Evolutionary conservation across 2,329 filamentous ascomycete genomes (phyloP), one percentile per base, ranked within the genome.

Genomic region (Annulohypoxylon truncatum): DNA sequence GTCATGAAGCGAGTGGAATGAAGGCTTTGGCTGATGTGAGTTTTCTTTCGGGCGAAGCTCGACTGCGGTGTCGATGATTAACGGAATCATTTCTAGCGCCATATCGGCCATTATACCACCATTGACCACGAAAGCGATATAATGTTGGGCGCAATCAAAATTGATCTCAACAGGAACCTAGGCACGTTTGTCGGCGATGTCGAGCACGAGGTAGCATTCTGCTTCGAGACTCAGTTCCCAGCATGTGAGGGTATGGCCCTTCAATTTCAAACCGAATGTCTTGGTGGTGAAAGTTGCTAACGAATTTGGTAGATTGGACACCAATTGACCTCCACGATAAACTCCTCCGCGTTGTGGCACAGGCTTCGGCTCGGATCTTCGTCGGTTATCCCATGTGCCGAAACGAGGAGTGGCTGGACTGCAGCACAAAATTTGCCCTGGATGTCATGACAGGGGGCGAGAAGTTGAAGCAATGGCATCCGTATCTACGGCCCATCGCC

Each of bases 71-170:
- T 42, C 7, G 22, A 56, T 60, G 29, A 54, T 28, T 66, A 13
- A 66, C 29, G 10, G 24, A 24, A 2, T 18, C 18, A 24, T 47
- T 8, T 22, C 10, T 38, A 75, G 73, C 72, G 73, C 26, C 73
- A 73, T 53, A 70, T 75, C 26, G 73, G 73, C 2, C 66, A 74
- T 24, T 75, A 74, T 22, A 75, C 73, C 10, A 75, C 72, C 4
- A 75, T 75, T n/a, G 72, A 73, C 35, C 73, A 75, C 35, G 73
- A 75, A 47, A 75, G 73, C 53, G 73, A 75, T 35, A 69, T 74
- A 10, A 75, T 75, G 72, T 50, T 75, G 4, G 72, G 72, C 3
- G 66, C 73, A 0, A 74, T 75, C 57, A 74, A 75, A 59, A 74
- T 75, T 48, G 72, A 74, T 59, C 61, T 75, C 4, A 75, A 74